Evolutionary conservation across 306 rosid genomes (phyloP), one percentile per base, ranked within the genome.

Genomic region (Vigna hirtella): DNA sequence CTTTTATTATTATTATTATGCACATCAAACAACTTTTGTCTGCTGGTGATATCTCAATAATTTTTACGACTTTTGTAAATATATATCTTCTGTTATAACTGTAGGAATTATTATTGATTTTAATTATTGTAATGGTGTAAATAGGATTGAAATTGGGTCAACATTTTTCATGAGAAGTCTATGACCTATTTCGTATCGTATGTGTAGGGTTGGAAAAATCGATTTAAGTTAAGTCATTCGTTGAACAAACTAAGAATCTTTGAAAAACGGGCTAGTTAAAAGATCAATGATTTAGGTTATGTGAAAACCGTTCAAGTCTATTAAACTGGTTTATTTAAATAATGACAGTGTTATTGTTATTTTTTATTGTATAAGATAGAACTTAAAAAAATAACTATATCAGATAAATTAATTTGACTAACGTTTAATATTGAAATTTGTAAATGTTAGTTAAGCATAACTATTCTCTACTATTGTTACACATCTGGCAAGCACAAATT

Each of bases 31-130:
- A 66, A 79, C 64, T 30, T 43, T 74, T 36, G 24, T 3, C 58
- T 59, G 79, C 81, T 30, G 81, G 77, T 75, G 71, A 63, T 26
- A 26, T 55, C 65, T 84, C 65, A 73, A 83, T 80, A 62, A 53
- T 30, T 32, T 56, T 22, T 4, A 20, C 20, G 16, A 10, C 10
- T 11, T 22, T 48, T 48, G 14, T 4, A 14, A 48, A 3, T 13
- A 14, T 48, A 15, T 48, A 15, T 49, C 7, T 48, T 48, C 1
- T 47, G 3, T 47, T 47, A 12, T 12, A 17, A 48, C n/a, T 42
- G 47, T 9, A 42, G 5, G 6, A 4, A 7, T 17, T 55, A 55
- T 20, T 55, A 10, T 22, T 56, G 11, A 56, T 9, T 18, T 58
- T 2, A 26, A 24, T 57, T 57, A 10, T 24, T 57, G 7, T 57